Evolutionary conservation across 169 alveolate species (phyloP).

Genomic region (Plasmodium gonderi): DNA sequence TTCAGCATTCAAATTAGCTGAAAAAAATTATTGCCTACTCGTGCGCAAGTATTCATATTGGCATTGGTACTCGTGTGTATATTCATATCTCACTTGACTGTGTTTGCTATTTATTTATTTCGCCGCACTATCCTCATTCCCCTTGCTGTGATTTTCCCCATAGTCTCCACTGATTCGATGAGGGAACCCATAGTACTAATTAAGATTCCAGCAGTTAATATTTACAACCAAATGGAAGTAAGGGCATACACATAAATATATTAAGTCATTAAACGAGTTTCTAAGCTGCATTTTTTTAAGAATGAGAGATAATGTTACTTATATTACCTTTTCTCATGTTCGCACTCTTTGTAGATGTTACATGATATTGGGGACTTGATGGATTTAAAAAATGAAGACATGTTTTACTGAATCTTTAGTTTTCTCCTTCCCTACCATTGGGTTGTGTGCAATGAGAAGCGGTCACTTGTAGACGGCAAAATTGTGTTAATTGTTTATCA

Average conservation of each 20-base stretch:
- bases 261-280: neutral
- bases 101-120: neutral
- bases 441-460: neutral
- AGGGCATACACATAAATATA: slow-evolving; percentile 1
- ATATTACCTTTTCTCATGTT: neutral
- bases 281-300: neutral
- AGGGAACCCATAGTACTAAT: slow-evolving; percentile 44
- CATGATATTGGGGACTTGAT: slow-evolving; percentile 28
- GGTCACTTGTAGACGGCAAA: no score
- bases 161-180: slow-evolving; percentile 13
- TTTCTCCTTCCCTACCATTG: neutral
- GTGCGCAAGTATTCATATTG: neutral
- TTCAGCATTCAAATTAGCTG: neutral
- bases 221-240: slow-evolving; percentile 33
- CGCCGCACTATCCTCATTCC: neutral
- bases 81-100: neutral
- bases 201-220: slow-evolving; percentile 30
- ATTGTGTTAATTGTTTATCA: no score
- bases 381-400: slow-evolving; percentile 42
- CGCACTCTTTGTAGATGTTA: slow-evolving; percentile 2
- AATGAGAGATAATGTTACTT: neutral
- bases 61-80: neutral
- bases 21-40: no score
- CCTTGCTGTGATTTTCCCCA: neutral
- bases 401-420: slow-evolving; percentile 8